phyloP scores from a whole-genome alignment of 169 alveolate genomes.

The Cryptosporidium viatorum region DNA sequence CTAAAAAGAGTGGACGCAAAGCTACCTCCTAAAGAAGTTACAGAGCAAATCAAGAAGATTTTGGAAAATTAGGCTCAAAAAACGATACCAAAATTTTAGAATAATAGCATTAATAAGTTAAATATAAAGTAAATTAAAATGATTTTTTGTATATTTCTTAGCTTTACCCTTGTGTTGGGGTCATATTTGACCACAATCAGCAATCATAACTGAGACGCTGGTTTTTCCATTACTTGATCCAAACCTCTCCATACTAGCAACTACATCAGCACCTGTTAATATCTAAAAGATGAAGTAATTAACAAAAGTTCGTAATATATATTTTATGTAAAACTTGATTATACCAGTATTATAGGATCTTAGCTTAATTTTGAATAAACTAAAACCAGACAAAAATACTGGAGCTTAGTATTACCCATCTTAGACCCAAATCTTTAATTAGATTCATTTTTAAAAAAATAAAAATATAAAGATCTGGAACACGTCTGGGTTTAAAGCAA shows the following conservation, averaged over 20 bases:
- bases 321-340: neutral
- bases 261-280: slow-evolving; percentile 91
- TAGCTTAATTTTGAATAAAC: neutral
- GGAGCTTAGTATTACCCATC: slow-evolving; percentile 70
- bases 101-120: neutral
- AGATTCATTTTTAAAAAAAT: too few relatives aligned
- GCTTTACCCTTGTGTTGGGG: neutral
- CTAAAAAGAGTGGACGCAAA: slow-evolving; percentile 82
- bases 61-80: neutral
- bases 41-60: slow-evolving; percentile 79
- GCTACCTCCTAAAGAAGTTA: slow-evolving; percentile 80
- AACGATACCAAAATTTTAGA: too few relatives aligned
- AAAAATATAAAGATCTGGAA: slow-evolving; percentile 23
- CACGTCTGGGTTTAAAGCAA: slow-evolving; percentile 62
- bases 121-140: neutral
- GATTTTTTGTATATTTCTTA: neutral
- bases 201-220: slow-evolving; percentile 87
- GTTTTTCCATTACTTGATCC: slow-evolving; percentile 93
- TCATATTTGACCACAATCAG: slow-evolving; percentile 92
- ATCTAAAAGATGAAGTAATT: slow-evolving; percentile 2
- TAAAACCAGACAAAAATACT: slow-evolving; percentile 63
- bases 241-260: slow-evolving; percentile 90
- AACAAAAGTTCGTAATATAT: neutral
- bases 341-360: slow-evolving; percentile 38
- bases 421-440: slow-evolving; percentile 61